A percentile compares a stretch with the other conserved stretches of the same genome.
These are phyloP conservation scores for Globisporangium perplexum DNA, from an alignment of 352 stramenopile genomes.

Conservation along the genomic window DNA sequence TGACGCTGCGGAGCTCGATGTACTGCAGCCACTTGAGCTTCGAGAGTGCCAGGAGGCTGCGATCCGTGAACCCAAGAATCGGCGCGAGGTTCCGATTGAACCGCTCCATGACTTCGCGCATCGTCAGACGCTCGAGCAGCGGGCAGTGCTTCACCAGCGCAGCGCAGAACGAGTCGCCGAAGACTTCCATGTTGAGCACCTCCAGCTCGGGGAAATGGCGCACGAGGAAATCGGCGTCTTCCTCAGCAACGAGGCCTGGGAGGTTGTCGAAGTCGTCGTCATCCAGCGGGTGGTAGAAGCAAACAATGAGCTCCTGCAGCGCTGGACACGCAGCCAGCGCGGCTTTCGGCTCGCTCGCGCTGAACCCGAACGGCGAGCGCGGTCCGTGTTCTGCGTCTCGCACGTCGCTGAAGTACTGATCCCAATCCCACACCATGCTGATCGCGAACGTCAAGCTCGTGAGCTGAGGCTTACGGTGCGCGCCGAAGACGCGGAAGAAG, in stretches of 20 bases:
- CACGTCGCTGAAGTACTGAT: slow-evolving; percentile 22
- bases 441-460: slow-evolving; percentile 25
- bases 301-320: slow-evolving; percentile 27
- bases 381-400: neutral
- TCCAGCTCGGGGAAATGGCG: slow-evolving; percentile 21
- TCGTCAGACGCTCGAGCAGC: slow-evolving; percentile 30
- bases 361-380: slow-evolving; percentile 16
- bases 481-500: slow-evolving; percentile 42
- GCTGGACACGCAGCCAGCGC: slow-evolving; percentile 29
- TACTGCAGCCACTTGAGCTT: slow-evolving; percentile 20
- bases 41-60: slow-evolving; percentile 20
- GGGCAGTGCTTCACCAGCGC: slow-evolving; percentile 17
- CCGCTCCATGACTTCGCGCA: slow-evolving; percentile 27
- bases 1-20: slow-evolving; percentile 25
- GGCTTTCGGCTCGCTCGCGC: slow-evolving; percentile 20
- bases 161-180: slow-evolving; percentile 29
- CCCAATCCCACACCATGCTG: slow-evolving; percentile 37
- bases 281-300: slow-evolving; percentile 30
- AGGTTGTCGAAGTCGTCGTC: slow-evolving; percentile 17
- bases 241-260: slow-evolving; percentile 18
- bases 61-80: slow-evolving; percentile 29
- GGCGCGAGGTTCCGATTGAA: slow-evolving; percentile 20
- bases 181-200: slow-evolving; percentile 35
- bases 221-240: slow-evolving; percentile 17
- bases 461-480: slow-evolving; percentile 30